Percentiles rank a stretch among this genome's conserved stretches.
These are phyloP conservation scores for Talaromyces wortmannii DNA, from an alignment of 495 filamentous ascomycete species.

Conservation along the genomic window DNA sequence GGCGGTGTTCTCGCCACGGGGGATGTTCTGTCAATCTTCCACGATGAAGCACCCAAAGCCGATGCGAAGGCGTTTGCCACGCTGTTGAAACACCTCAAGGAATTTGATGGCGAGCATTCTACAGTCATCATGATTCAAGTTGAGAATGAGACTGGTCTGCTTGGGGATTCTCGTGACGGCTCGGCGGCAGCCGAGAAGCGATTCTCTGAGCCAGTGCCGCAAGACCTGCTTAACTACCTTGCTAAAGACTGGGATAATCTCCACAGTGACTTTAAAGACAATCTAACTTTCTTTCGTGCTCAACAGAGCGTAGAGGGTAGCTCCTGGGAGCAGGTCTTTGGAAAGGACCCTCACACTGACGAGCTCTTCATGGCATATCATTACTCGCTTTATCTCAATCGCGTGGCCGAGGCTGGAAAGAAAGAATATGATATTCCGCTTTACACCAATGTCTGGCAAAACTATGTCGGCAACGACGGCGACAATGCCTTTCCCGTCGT, in stretches of 20 bases:
- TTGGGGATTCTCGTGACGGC: conserved; percentile 39
- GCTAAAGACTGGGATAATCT: conserved; percentile 20
- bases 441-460: conserved; percentile 43
- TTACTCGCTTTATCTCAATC: conserved; percentile 33
- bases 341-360: conserved; percentile 28
- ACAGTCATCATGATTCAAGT: conserved; percentile 48
- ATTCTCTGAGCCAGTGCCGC: conserved; percentile 27
- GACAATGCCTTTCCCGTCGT: conserved; percentile 26
- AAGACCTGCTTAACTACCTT: conserved; percentile 22
- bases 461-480: conserved; percentile 22
- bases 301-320: conserved; percentile 6
- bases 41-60: conserved; percentile 21
- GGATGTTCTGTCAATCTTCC: conserved; percentile 29
- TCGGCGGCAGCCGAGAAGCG: conserved; percentile 22
- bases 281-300: conserved; percentile 16
- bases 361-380: conserved; percentile 48
- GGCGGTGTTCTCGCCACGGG: conserved; percentile 16
- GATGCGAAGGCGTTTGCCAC: conserved; percentile 29
- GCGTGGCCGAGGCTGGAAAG: conserved; percentile 36
- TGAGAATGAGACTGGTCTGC: conserved; percentile 39
- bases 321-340: conserved; percentile 35
- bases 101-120: conserved; percentile 29
- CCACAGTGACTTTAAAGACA: conserved; percentile 20
- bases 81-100: conserved; percentile 29
- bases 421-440: conserved; percentile 33